Conservation (phyloP, 345 rosid genomes). For the Murraya paniculata region DNA sequence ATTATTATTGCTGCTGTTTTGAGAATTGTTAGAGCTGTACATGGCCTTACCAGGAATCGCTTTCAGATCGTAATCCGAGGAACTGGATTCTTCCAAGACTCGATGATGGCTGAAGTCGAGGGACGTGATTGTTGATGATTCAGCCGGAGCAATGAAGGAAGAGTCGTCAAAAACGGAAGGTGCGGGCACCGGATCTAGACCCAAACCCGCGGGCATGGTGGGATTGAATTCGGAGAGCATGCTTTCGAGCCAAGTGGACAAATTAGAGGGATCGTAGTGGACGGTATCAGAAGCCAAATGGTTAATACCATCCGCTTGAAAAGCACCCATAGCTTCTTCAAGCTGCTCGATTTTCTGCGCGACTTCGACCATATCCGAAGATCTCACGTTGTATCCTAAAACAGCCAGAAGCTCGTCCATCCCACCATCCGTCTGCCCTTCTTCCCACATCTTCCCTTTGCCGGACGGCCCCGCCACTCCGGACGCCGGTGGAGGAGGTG, state of each 20-base stretch:
- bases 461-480: constrained; percentile 11
- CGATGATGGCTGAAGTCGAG: constrained; percentile 23
- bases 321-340: constrained; percentile 61
- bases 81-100: constrained; percentile 29
- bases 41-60: constrained; percentile 76
- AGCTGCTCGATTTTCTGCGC: constrained; percentile 80
- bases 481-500: constrained; percentile 1
- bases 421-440: constrained; percentile 38
- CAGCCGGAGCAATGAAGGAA: constrained; percentile 37
- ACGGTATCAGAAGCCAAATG: constrained; percentile 62
- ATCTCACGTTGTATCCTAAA: constrained; percentile 68
- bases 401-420: constrained; percentile 79
- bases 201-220: neutral
- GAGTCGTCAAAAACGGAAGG: constrained; percentile 2
- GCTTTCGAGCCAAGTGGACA: constrained; percentile 58
- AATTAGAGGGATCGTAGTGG: constrained; percentile 78
- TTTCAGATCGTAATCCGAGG: constrained; percentile 63
- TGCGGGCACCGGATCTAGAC: constrained; percentile 13
- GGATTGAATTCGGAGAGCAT: constrained; percentile 71
- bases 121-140: constrained; percentile 43
- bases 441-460: constrained; percentile 53
- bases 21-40: constrained; percentile 16
- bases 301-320: constrained; percentile 58
- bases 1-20: too few species aligned
- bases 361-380: constrained; percentile 88